These are phyloP conservation scores for Daldinia grandis DNA, from an alignment of 495 filamentous ascomycete genomes.

Conservation along the genomic window DNA sequence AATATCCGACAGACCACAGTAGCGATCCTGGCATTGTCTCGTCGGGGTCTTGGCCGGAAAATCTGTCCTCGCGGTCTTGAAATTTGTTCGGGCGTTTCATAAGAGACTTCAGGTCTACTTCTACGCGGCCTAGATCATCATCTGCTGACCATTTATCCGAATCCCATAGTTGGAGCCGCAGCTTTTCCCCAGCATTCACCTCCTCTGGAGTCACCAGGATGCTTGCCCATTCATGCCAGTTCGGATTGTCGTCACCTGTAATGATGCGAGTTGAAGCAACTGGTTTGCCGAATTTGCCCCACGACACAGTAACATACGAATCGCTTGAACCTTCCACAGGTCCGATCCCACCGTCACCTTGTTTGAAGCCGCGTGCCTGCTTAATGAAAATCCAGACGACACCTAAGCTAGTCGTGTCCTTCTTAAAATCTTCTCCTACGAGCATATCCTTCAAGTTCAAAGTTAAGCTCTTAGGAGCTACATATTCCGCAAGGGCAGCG, in stretches of 20 bases:
- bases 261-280: constrained; percentile 70
- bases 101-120: constrained; percentile 69
- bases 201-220: constrained; percentile 73
- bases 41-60: constrained; percentile 66
- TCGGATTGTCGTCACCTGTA: constrained; percentile 67
- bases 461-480: constrained; percentile 76
- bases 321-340: constrained; percentile 69
- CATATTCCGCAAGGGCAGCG: constrained; percentile 73
- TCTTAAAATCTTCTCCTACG: constrained; percentile 78
- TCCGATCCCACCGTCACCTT: constrained; percentile 67
- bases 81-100: constrained; percentile 65
- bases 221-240: constrained; percentile 73
- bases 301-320: constrained; percentile 73
- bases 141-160: constrained; percentile 73
- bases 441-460: constrained; percentile 78
- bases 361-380: constrained; percentile 69
- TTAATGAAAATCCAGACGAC: constrained; percentile 70
- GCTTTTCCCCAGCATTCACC: constrained; percentile 73
- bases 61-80: constrained; percentile 65
- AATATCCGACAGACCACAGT: constrained; percentile 75
- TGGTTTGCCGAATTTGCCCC: constrained; percentile 79
- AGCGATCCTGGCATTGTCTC: constrained; percentile 75
- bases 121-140: constrained; percentile 74
- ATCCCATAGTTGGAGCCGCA: constrained; percentile 76
- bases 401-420: constrained; percentile 71